Conservation (phyloP, 2,329 filamentous ascomycete genomes). For the Trichoderma oligosporum region DNA sequence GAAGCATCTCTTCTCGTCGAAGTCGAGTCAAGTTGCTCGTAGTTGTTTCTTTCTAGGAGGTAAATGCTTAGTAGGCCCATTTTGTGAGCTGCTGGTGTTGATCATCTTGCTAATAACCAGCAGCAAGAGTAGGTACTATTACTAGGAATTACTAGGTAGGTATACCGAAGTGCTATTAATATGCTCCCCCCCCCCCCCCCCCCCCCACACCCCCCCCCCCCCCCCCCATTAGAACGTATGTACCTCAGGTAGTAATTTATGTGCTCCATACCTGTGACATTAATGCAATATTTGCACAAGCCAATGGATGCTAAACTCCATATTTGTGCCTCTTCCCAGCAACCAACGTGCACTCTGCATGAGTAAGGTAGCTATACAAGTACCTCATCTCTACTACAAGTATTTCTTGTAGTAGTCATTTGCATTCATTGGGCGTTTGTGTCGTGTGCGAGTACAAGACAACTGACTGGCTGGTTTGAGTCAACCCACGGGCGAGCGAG, state of each 20-base stretch:
- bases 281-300: not conserved
- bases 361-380: not conserved
- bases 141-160: no score
- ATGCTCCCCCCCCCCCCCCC: no score
- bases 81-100: not conserved
- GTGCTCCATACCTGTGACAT: no score
- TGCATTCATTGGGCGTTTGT: slow-evolving; percentile 9
- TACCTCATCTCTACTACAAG: not conserved
- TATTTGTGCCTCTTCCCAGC: not conserved
- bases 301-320: not conserved
- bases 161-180: no score
- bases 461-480: slow-evolving; percentile 10
- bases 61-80: slow-evolving; percentile 2
- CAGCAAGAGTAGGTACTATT: not conserved
- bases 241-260: no score
- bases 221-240: no score
- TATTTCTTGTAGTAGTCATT: no score
- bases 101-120: not conserved
- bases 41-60: not conserved
- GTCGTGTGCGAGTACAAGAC: not conserved
- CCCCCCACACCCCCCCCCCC: no score
- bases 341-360: not conserved
- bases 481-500: slow-evolving; percentile 21
- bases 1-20: not conserved
- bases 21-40: not conserved